These are phyloP conservation scores for Saccharomyces hybrid DNA, from an alignment of 1,139 yeast genomes.

Conservation along the genomic window DNA sequence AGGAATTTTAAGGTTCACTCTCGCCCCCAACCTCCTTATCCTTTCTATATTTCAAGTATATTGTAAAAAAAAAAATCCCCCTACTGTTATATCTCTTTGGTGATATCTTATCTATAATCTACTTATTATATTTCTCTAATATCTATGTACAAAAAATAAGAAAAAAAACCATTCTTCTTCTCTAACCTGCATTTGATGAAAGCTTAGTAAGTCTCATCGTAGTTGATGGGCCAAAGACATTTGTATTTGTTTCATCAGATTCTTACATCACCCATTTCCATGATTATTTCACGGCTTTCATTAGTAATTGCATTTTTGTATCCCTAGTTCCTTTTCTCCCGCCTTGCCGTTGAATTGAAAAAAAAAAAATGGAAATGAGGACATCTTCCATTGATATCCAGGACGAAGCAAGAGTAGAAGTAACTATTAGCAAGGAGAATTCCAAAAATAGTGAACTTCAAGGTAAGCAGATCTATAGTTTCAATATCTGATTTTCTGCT, in stretches of 20 bases:
- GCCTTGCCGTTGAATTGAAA: neutral
- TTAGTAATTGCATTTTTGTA: neutral
- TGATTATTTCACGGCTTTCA: neutral
- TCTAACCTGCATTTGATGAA: neutral
- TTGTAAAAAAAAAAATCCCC: neutral
- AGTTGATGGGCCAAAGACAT: neutral
- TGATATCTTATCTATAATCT: neutral
- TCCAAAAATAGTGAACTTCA: neutral
- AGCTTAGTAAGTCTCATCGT: neutral
- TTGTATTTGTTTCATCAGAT: neutral
- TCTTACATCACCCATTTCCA: neutral
- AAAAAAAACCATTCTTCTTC: neutral
- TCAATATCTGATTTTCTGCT: neutral
- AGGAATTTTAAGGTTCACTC: slow-evolving; percentile 21
- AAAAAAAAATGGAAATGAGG: neutral
- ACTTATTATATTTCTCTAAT: neutral
- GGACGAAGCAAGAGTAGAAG: neutral
- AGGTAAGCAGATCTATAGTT: neutral
- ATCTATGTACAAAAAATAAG: neutral
- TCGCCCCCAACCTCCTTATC: neutral
- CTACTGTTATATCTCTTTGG: neutral
- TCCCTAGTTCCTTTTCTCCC: neutral
- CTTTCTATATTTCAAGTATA: neutral
- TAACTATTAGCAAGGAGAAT: neutral
- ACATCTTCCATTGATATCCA: neutral